These are phyloP conservation scores for Achaetomiella virescens DNA, from an alignment of 495 filamentous ascomycete genomes.

Conservation along the genomic window DNA sequence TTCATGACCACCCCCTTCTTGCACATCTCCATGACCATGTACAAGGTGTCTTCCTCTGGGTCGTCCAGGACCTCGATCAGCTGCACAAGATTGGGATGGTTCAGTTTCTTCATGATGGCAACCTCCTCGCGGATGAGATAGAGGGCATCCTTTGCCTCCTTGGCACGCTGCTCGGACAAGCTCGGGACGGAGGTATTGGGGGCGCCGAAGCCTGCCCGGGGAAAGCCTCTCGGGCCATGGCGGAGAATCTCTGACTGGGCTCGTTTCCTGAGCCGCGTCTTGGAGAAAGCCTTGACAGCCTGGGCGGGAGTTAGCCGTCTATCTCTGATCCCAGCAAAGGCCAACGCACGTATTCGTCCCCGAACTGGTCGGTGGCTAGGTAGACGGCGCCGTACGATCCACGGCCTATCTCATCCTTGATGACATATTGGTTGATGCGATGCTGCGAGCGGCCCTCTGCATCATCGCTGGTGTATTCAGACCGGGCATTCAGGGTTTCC, in stretches of 20 bases:
- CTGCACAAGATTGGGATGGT: conserved; percentile 88
- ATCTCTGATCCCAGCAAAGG: neutral
- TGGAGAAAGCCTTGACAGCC: conserved; percentile 98
- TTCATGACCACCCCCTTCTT: conserved; percentile 98
- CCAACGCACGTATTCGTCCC: conserved; percentile 79
- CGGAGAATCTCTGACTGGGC: conserved; percentile 88
- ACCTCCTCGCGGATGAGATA: conserved; percentile 93
- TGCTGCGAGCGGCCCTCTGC: conserved; percentile 69
- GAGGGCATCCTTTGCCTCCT: conserved; percentile 68
- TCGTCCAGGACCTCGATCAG: conserved; percentile 94
- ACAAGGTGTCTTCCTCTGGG: conserved; percentile 88
- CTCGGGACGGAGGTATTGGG: conserved; percentile 58
- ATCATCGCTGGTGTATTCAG: conserved; percentile 79
- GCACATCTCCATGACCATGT: conserved; percentile 99
- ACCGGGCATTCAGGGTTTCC: conserved; percentile 89
- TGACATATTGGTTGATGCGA: conserved; percentile 88
- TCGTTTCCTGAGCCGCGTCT: conserved; percentile 82
- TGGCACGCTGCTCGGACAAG: conserved; percentile 37
- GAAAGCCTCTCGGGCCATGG: conserved; percentile 32
- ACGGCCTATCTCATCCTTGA: conserved; percentile 91
- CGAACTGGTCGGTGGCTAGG: conserved; percentile 82
- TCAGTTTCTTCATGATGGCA: conserved; percentile 97
- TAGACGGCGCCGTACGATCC: conserved; percentile 96
- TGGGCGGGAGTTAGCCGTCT: conserved; percentile 28
- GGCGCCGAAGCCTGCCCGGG: conserved; percentile 47